Conservation (phyloP, 2,329 filamentous ascomycete species). For the Fusarium sp. region DNA sequence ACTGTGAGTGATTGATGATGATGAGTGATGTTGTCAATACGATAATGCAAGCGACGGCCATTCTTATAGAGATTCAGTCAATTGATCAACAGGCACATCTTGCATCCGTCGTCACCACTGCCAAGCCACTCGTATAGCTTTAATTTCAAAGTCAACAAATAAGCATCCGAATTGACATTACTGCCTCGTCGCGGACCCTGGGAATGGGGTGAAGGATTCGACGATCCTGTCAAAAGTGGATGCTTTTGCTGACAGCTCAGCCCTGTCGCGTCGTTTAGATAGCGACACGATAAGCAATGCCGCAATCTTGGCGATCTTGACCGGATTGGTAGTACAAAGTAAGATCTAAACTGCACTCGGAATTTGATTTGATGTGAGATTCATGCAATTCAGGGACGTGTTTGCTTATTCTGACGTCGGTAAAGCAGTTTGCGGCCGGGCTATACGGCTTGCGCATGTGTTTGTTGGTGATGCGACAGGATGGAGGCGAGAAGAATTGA, state of each 20-base stretch:
- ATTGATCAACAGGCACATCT: background rate
- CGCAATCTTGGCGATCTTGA: background rate
- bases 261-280: background rate
- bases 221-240: background rate
- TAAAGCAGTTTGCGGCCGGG: background rate
- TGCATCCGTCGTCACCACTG: too few species aligned
- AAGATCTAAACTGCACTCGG: background rate
- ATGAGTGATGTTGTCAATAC: background rate
- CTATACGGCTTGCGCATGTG: background rate
- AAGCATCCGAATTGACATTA: background rate
- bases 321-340: background rate
- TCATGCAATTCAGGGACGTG: conserved; percentile 42
- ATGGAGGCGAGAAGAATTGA: background rate
- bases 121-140: background rate
- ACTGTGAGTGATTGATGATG: background rate
- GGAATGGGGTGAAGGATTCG: background rate
- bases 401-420: background rate
- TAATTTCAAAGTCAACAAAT: background rate
- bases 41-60: background rate
- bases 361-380: background rate
- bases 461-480: fast-evolving
- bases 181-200: background rate
- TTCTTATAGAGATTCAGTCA: background rate
- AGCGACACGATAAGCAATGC: background rate
- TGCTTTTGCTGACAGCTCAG: background rate